Base-by-base conservation (phyloP, 2,329 filamentous ascomycete genomes). In the Colletotrichum sp. region DNA sequence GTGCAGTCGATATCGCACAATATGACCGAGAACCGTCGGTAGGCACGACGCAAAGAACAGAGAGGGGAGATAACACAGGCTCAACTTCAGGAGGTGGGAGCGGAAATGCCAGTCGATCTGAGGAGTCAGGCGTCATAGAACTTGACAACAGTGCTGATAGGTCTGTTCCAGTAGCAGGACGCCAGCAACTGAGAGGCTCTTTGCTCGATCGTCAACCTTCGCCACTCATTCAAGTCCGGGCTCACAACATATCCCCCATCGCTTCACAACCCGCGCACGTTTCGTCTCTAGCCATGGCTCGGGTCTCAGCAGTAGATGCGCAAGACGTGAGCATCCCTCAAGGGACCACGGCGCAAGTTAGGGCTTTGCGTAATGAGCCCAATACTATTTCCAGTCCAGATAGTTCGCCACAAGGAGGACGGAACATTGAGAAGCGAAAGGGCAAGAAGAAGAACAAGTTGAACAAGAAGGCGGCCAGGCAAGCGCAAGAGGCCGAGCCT, bases 241-340 rank as follows among this genome's bases (percentile, higher is more conserved):
- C 92, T 77, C 93, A 95, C 80, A 92, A 96, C 78, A 90, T 92
- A 65, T 92, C 92, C 43, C 93, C 93, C 55, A 85, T 93, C 79
- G 94, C 94, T 66, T 94, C 94, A 31, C 94, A 94, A 79, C 93
- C 94, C 67, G 91, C 92, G 63, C 93, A 94, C 79, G 91, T 91
- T 76, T 88, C 93, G 81, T 86, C 89, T 76, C 80, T 93, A 84
- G 85, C 89, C 77, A 83, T 85, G 80, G 82, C 86, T 66, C 83
- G 83, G 38, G 81, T 81, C 24, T 79, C 81, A 31, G 80, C 80
- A 62, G 76, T 82, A 51, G 76, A 76, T 21, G 78, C 80, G 15
- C 78, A 80, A 12, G 82, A 84, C 33, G 65, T 80, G 16, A 78
- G 76, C 72, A 77, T 80, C 57, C 81, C 84, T 29, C 82, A 82